Conservation (phyloP, 176 grass and related monocot genomes). For the Aegilops bicornis region DNA sequence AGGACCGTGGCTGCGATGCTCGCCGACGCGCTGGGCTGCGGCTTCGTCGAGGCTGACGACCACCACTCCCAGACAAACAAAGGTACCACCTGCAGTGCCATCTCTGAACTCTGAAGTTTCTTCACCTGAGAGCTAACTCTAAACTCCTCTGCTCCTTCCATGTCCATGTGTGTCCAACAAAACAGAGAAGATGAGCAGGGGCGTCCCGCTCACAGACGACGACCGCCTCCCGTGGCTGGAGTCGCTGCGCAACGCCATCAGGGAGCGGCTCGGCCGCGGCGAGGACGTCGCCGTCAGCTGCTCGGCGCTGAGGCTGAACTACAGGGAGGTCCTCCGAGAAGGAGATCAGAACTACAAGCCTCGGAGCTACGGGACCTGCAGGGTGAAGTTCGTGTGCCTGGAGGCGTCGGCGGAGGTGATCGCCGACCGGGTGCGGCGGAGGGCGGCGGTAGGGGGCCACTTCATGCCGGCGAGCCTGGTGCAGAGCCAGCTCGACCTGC, state of each 20-base stretch:
- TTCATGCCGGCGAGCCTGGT: conserved; percentile 83
- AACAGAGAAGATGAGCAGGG: conserved; percentile 80
- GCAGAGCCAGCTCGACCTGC: conserved; percentile 76
- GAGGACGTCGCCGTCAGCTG: conserved; percentile 64
- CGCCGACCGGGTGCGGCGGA: conserved; percentile 40
- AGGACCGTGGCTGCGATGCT: conserved; percentile 81
- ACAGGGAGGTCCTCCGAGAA: conserved; percentile 75
- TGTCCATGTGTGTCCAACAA: background rate
- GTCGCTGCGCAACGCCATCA: conserved; percentile 37
- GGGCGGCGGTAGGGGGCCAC: conserved; percentile 52
- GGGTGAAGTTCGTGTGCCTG: conserved; percentile 78
- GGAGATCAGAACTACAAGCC: conserved; percentile 33
- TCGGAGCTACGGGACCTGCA: conserved; percentile 41
- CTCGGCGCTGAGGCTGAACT: conserved; percentile 64
- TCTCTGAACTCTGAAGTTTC: no score
- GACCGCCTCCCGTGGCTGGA: conserved; percentile 79
- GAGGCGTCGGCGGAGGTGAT: conserved; percentile 33
- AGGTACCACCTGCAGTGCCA: conserved; percentile 32
- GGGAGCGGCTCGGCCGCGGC: conserved; percentile 34
- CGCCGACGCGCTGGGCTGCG: conserved; percentile 50
- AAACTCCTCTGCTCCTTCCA: background rate
- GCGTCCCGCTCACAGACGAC: conserved; percentile 51
- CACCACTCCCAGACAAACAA: conserved; percentile 78
- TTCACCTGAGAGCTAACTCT: background rate
- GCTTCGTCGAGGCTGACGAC: conserved; percentile 88